Evolutionary conservation across 2,329 filamentous ascomycete species (phyloP).

Genomic region (Neoscytalidium dimidiatum): DNA sequence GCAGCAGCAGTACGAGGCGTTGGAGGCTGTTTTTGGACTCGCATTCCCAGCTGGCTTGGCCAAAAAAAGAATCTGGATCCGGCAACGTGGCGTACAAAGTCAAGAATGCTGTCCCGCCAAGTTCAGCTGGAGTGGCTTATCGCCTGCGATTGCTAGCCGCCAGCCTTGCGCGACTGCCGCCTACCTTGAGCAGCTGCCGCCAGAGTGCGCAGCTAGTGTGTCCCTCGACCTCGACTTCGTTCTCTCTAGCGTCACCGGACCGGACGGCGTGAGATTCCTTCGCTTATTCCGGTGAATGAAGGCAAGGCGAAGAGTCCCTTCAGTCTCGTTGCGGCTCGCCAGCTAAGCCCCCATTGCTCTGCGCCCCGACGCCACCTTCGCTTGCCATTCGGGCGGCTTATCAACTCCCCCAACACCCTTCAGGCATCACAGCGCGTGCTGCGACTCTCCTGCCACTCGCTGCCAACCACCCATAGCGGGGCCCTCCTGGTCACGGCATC

Average conservation of each 20-base stretch:
- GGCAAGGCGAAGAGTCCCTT: not conserved
- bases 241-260: not conserved
- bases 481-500: not conserved
- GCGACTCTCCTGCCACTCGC: not conserved
- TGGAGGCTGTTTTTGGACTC: not conserved
- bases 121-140: constrained; percentile 1
- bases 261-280: not conserved
- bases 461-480: not conserved
- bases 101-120: not conserved
- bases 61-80: not conserved
- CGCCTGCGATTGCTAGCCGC: not conserved
- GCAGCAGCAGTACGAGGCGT: too few species aligned
- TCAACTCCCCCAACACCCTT: not conserved
- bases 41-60: not conserved
- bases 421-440: not conserved
- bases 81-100: not conserved
- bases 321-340: not conserved
- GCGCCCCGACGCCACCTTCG: not conserved
- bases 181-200: not conserved
- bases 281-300: not conserved
- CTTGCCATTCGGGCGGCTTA: not conserved
- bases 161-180: not conserved
- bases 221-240: not conserved
- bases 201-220: not conserved
- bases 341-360: not conserved